Base-by-base conservation (phyloP, 805 yeast species). In the Middelhovenomyces tepae region DNA sequence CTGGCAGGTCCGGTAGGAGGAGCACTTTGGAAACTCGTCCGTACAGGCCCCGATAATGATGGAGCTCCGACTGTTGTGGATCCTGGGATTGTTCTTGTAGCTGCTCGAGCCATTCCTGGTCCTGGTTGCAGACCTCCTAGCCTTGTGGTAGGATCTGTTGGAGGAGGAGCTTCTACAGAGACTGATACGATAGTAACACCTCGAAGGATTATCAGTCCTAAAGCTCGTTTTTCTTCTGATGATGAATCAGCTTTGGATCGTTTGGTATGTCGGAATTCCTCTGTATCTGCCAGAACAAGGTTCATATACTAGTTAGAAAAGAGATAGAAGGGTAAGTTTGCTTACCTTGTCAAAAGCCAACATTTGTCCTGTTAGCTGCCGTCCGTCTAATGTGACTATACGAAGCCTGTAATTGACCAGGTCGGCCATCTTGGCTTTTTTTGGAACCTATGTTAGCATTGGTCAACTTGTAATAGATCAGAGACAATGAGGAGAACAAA, bases 161-260 rank as follows among this genome's bases (percentile, higher is more conserved):
- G 56, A 27, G 73, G 65, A 36, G 84, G 71, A n/a, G 77, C 66
- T 59, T 82, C 89, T 20, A 82, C 73, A 18, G 71, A 67, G 14
- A 80, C 62, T 35, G 86, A 73, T 8, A 87, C 73, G 17, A 91
- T 74, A 44, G 79, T 82, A 44, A 85, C 95, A 2, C 98, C 98
- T 46, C 97, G 69, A 28, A 89, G 60, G 22, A 89, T 79, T 2
- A 83, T 70, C 32, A 91, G 66, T 0, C 97, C 97, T 16, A 91
- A 59, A 4, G 74, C 61, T 37, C 97, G 65, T 48, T 77, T 83
- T 41, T 80, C 87, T 39, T 78, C 81, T 14, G 16, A 10, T 8
- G 32, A 18, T 14, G 13, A 16, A n/a, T 18, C 11, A 6, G 19
- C 41, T 53, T 59, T 46, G 6, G 82, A 68, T 40, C 75, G 75